phyloP scores from a whole-genome alignment of 1,284 basidiomycete species.

The Rhodotorula sp. region DNA sequence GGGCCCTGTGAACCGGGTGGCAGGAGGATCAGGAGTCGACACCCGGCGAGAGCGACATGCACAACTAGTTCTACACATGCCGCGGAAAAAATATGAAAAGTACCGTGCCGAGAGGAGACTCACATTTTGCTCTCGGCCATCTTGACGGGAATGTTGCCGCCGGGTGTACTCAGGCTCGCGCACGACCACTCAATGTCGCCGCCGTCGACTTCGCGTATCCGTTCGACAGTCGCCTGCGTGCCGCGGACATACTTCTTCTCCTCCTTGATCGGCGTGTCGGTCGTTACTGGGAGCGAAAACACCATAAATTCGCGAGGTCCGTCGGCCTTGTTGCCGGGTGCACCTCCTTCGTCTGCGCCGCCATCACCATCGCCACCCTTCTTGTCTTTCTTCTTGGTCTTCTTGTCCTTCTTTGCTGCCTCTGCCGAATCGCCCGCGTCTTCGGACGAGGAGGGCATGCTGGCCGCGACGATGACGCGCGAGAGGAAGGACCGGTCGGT shows the following conservation, averaged over 20 bases:
- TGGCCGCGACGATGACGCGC: slow-evolving; percentile 10
- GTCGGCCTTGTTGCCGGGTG: background rate
- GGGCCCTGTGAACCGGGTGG: slow-evolving; percentile 11
- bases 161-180: slow-evolving; percentile 32
- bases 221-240: slow-evolving; percentile 26
- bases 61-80: too few relatives aligned
- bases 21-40: too few relatives aligned
- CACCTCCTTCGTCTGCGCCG: background rate
- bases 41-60: too few relatives aligned
- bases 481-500: slow-evolving; percentile 33
- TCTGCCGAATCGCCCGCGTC: background rate
- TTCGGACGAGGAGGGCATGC: slow-evolving; percentile 1
- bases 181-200: slow-evolving; percentile 32
- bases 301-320: slow-evolving; percentile 27
- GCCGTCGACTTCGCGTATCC: slow-evolving; percentile 22
- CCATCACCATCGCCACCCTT: background rate
- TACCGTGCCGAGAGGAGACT: background rate
- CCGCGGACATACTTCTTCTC: slow-evolving; percentile 37
- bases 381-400: background rate
- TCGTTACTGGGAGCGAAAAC: slow-evolving; percentile 30
- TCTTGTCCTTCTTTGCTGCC: background rate
- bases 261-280: slow-evolving; percentile 4
- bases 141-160: slow-evolving; percentile 33
- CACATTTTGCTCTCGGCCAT: slow-evolving; percentile 35
- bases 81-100: too few relatives aligned